Conservation (phyloP, 2,329 filamentous ascomycete species). For the Colletotrichum acutatum region DNA sequence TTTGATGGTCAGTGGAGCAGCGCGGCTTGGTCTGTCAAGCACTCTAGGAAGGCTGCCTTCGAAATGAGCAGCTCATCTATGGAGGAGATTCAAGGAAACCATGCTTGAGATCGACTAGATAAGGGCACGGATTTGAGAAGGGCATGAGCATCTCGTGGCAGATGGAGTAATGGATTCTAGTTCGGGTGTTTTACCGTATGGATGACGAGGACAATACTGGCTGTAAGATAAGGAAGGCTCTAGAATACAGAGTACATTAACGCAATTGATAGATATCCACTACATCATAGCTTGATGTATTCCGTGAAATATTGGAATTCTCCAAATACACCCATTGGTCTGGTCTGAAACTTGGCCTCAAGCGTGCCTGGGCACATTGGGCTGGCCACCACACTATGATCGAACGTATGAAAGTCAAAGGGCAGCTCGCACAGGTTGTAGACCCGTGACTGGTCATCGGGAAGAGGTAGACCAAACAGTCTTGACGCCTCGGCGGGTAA, state of each 20-base stretch:
- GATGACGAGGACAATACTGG: neutral
- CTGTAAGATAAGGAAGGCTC: neutral
- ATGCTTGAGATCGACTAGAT: neutral
- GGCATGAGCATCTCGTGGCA: neutral
- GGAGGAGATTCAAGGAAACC: neutral
- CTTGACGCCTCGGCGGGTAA: neutral
- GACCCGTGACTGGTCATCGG: neutral
- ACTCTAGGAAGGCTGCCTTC: neutral
- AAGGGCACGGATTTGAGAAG: neutral
- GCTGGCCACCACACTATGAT: neutral
- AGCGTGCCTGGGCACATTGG: neutral
- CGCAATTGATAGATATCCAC: neutral
- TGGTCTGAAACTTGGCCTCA: neutral
- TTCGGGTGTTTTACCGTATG: too few species aligned
- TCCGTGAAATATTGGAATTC: neutral
- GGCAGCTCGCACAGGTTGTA: neutral
- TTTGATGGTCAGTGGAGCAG: constrained; percentile 26
- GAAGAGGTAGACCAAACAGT: neutral
- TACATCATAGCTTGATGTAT: neutral
- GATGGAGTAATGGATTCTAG: too few species aligned
- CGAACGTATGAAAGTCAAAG: neutral
- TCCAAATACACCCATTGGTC: neutral
- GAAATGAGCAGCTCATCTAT: neutral
- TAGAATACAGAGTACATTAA: neutral
- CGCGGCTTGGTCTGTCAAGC: neutral